Evolutionary conservation across 75 land plant species (phyloP).

Genomic region (Cryptomeria japonica): DNA sequence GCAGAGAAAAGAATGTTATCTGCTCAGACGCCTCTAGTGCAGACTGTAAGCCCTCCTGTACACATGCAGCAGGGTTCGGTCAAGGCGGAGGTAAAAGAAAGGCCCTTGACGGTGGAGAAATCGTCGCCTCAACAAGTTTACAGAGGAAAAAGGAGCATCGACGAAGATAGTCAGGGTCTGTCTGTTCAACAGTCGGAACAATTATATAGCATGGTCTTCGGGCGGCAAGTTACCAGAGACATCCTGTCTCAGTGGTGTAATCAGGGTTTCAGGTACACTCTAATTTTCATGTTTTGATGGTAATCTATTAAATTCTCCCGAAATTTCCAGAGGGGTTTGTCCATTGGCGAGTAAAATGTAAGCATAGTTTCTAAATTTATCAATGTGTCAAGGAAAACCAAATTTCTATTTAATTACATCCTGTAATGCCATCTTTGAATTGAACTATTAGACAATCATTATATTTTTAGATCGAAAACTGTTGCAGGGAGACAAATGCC

Average conservation of each 20-base stretch:
- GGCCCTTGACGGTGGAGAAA: not conserved
- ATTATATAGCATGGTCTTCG: conserved; percentile 84
- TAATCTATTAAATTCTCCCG: not conserved
- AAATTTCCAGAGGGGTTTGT: not conserved
- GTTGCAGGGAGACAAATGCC: not conserved
- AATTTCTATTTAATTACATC: too few species aligned
- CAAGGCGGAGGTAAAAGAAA: not conserved
- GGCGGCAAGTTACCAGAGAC: conserved; percentile 54
- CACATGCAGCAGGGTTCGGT: not conserved
- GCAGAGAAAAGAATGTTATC: conserved; percentile 79
- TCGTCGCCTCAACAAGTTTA: not conserved
- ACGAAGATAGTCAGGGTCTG: conserved; percentile 38
- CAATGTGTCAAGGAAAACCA: not conserved
- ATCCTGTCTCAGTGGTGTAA: conserved; percentile 93
- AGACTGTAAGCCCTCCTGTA: conserved; percentile 9
- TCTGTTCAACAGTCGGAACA: conserved; percentile 49
- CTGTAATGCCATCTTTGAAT: not conserved
- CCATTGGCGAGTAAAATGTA: not conserved
- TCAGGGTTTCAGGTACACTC: conserved; percentile 86
- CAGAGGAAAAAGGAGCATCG: conserved; percentile 23
- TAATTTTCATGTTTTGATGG: not conserved
- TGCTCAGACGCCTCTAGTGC: conserved; percentile 13
- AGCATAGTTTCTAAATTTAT: not conserved
- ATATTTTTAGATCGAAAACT: not conserved
- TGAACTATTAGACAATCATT: not conserved